A percentile compares a stretch with the other conserved stretches of the same genome.
These are phyloP conservation scores for Nakazawaea pomicola DNA, from an alignment of 805 yeast genomes.

Conservation along the genomic window DNA sequence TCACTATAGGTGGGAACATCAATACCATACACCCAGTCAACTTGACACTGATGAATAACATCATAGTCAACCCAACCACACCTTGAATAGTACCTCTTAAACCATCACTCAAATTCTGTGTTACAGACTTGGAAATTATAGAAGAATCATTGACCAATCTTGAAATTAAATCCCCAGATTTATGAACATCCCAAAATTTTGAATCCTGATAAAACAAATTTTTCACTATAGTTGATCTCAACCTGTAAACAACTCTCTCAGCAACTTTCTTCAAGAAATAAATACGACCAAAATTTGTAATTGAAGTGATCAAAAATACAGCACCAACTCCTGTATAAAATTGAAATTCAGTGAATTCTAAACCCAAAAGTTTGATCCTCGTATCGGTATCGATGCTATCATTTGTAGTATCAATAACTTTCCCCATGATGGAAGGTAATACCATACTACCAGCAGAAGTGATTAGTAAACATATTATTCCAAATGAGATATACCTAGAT, in stretches of 20 bases:
- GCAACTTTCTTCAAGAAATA: constrained; percentile 73
- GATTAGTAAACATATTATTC: constrained; percentile 56
- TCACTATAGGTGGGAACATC: constrained; percentile 77
- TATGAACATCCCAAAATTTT: constrained; percentile 81
- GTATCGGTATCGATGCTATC: constrained; percentile 19
- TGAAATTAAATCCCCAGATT: constrained; percentile 89
- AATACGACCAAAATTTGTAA: constrained; percentile 79
- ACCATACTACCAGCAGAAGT: constrained; percentile 80
- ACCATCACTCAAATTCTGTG: constrained; percentile 92
- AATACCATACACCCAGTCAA: constrained; percentile 77
- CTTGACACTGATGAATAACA: constrained; percentile 81
- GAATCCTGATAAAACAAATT: constrained; percentile 83
- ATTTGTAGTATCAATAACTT: constrained; percentile 69
- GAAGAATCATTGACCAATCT: constrained; percentile 86
- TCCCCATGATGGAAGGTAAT: constrained; percentile 81
- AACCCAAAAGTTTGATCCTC: constrained; percentile 22
- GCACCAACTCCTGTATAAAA: constrained; percentile 61
- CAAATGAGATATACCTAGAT: constrained; percentile 47
- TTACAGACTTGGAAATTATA: constrained; percentile 77
- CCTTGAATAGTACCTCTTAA: constrained; percentile 79
- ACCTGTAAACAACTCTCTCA: constrained; percentile 79
- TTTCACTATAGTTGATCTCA: constrained; percentile 71
- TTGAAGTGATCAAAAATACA: constrained; percentile 67
- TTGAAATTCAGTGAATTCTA: constrained; percentile 57
- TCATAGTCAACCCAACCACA: constrained; percentile 83